These are phyloP conservation scores for Penicillium glabrum DNA, from an alignment of 2,329 filamentous ascomycete species.

Conservation along the genomic window DNA sequence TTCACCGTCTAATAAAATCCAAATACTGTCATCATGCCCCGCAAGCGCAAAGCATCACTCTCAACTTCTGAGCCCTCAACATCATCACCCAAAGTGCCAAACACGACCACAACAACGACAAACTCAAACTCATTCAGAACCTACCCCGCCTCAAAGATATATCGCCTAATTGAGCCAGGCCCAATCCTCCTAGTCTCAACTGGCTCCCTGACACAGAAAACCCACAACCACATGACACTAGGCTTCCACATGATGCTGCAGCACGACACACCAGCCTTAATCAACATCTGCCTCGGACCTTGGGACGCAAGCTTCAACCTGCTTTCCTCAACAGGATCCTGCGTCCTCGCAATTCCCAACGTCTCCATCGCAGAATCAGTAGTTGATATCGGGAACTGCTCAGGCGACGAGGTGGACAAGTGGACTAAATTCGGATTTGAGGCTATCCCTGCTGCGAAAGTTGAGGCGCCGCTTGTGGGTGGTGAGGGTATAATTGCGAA, in stretches of 20 bases:
- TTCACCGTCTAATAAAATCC: not conserved
- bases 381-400: constrained; percentile 38
- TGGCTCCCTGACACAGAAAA: constrained; percentile 29
- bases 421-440: constrained; percentile 32
- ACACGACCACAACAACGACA: not conserved
- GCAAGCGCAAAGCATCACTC: not conserved
- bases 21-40: not conserved
- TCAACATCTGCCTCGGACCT: constrained; percentile 34
- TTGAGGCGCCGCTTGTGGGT: constrained; percentile 35
- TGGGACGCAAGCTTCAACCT: constrained; percentile 34
- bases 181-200: constrained; percentile 37
- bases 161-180: constrained; percentile 38
- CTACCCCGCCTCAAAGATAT: constrained; percentile 24
- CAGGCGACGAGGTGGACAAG: constrained; percentile 26
- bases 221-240: constrained; percentile 40
- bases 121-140: not conserved
- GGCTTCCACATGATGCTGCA: constrained; percentile 43
- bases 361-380: constrained; percentile 31
- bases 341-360: constrained; percentile 35
- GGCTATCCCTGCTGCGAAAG: constrained; percentile 27
- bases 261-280: constrained; percentile 34
- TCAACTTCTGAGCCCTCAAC: not conserved
- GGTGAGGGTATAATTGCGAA: constrained; percentile 33
- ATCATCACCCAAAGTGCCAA: not conserved
- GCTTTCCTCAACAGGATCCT: constrained; percentile 31